Evolutionary conservation across 345 rosid species (phyloP).

Genomic region (Populus tremula): DNA sequence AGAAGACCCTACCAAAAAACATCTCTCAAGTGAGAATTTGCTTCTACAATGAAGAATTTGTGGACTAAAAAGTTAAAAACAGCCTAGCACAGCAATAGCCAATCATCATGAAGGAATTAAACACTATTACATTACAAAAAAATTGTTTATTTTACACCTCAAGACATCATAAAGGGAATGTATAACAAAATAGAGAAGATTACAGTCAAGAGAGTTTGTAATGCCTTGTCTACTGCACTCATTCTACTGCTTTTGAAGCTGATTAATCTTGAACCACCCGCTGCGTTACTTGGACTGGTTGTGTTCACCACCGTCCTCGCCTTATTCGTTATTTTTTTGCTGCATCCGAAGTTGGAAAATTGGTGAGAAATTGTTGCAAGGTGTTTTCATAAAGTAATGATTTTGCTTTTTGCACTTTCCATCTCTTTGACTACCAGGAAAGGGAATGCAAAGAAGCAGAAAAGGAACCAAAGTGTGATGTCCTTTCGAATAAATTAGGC

Average conservation of each 20-base stretch:
- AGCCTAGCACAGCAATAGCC: not conserved
- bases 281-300: conserved; percentile 43
- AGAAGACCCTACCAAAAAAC: not conserved
- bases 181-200: conserved; percentile 40
- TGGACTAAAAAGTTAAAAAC: not conserved
- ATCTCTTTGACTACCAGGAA: not conserved
- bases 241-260: conserved; percentile 30
- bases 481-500: not conserved
- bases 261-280: conserved; percentile 30
- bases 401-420: not conserved
- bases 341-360: conserved; percentile 31
- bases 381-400: conserved; percentile 6
- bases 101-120: not conserved
- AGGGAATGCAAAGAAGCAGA: not conserved
- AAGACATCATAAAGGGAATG: conserved; percentile 35
- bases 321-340: conserved; percentile 65
- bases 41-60: not conserved
- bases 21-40: not conserved
- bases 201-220: conserved; percentile 23
- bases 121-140: not conserved
- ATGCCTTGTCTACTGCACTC: conserved; percentile 25
- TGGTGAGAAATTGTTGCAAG: not conserved
- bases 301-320: conserved; percentile 62
- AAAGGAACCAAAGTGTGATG: not conserved
- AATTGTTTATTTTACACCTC: conserved; percentile 14